Percentiles rank a stretch among this genome's conserved stretches.
phyloP scores from a whole-genome alignment of 2,329 filamentous ascomycete species.

The Cercospora canescens region DNA sequence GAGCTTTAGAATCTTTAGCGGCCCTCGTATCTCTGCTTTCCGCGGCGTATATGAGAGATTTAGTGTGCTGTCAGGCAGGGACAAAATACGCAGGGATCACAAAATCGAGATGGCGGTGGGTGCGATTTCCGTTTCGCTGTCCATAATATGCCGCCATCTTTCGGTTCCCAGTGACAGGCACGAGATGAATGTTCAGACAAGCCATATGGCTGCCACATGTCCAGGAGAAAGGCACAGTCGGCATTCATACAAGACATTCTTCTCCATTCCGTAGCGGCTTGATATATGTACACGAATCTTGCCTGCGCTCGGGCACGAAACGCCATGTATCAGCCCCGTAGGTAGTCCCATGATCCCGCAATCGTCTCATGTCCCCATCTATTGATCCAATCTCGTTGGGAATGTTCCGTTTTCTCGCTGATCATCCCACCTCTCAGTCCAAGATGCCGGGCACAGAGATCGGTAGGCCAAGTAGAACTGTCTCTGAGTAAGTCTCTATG shows the following conservation, averaged over 20 bases:
- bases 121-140: no score
- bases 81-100: no score
- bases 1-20: no score
- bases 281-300: conserved; percentile 22
- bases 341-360: not conserved
- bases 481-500: not conserved
- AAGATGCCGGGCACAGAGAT: conserved; percentile 93
- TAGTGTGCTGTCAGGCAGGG: no score
- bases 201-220: not conserved
- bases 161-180: not conserved
- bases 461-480: conserved; percentile 97
- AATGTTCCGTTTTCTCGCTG: conserved; percentile 72
- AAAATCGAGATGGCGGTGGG: no score
- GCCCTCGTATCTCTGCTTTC: no score
- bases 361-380: conserved; percentile 24
- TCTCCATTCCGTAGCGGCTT: not conserved
- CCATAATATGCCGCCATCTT: no score
- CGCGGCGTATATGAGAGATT: no score
- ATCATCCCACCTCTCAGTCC: conserved; percentile 94
- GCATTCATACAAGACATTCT: conserved; percentile 1
- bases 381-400: conserved; percentile 51
- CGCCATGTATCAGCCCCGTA: not conserved
- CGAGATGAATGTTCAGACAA: not conserved
- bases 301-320: conserved; percentile 3
- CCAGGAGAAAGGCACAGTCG: not conserved